Percentiles rank a stretch among this genome's conserved stretches.
phyloP scores from a whole-genome alignment of 768 basidiomycete species.

The Paxillus ammoniavirescens region DNA sequence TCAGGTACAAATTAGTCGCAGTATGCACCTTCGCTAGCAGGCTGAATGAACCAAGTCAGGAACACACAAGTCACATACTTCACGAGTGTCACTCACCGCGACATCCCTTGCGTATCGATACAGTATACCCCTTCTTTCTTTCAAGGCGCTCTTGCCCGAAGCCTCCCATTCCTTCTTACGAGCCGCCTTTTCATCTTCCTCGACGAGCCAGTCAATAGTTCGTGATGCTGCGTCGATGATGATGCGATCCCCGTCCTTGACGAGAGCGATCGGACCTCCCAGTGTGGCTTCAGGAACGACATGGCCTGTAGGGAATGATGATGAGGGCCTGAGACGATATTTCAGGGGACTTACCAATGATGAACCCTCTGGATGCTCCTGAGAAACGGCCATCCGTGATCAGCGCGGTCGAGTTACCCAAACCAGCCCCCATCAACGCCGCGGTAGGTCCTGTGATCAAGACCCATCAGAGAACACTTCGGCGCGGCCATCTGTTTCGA shows the following conservation, averaged over 20 bases:
- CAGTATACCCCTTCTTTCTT: conserved; percentile 71
- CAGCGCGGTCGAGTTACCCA: conserved; percentile 73
- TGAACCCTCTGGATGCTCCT: conserved; percentile 71
- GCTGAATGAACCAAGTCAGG: conserved; percentile 41
- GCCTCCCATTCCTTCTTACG: conserved; percentile 70
- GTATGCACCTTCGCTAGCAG: conserved; percentile 80
- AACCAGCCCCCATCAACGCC: conserved; percentile 81
- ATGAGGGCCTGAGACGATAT: conserved; percentile 38
- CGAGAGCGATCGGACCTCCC: conserved; percentile 86
- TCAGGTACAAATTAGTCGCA: conserved; percentile 52
- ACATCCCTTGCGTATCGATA: conserved; percentile 84
- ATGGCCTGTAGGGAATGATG: conserved; percentile 47
- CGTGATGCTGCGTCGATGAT: conserved; percentile 67
- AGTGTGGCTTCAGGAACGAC: conserved; percentile 65
- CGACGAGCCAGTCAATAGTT: conserved; percentile 71
- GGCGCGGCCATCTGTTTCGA: background rate
- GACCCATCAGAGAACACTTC: conserved; percentile 1
- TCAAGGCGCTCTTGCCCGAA: conserved; percentile 60
- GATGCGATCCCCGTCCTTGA: conserved; percentile 79
- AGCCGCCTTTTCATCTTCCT: conserved; percentile 58
- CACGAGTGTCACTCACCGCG: conserved; percentile 56
- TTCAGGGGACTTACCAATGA: conserved; percentile 41
- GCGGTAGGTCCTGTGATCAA: conserved; percentile 62
- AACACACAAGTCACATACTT: background rate
- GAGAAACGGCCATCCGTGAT: conserved; percentile 91